A percentile compares a stretch with the other conserved stretches of the same genome.
These are phyloP conservation scores for Ogataea populi-albae DNA, from an alignment of 805 yeast genomes.

Conservation along the genomic window DNA sequence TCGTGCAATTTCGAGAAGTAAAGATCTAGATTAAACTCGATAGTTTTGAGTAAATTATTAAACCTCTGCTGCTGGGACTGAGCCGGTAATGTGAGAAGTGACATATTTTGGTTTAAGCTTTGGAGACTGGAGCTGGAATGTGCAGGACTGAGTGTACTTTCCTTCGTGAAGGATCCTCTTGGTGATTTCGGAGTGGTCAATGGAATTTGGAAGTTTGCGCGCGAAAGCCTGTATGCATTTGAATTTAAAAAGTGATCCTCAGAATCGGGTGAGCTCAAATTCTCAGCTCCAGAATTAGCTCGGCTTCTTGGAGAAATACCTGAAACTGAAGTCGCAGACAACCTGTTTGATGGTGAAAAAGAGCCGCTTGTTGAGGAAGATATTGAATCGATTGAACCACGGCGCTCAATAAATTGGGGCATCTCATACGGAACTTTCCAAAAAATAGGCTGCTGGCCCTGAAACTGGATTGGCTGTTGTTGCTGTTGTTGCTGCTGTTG, in stretches of 20 bases:
- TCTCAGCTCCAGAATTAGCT: slow-evolving; percentile 21
- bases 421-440: slow-evolving; percentile 65
- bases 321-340: slow-evolving; percentile 21
- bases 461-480: slow-evolving; percentile 5
- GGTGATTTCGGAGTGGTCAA: slow-evolving; percentile 19
- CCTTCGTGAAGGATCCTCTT: slow-evolving; percentile 19
- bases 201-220: slow-evolving; percentile 25
- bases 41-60: slow-evolving; percentile 21
- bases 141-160: slow-evolving; percentile 24
- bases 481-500: slow-evolving; percentile 1
- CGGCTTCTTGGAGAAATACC: slow-evolving; percentile 17
- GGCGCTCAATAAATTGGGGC: slow-evolving; percentile 34
- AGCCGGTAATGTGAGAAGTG: slow-evolving; percentile 14
- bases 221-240: slow-evolving; percentile 23
- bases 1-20: slow-evolving; percentile 45
- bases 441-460: slow-evolving; percentile 32
- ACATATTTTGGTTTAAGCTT: slow-evolving; percentile 23
- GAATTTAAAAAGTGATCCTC: slow-evolving; percentile 31
- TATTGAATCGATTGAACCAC: slow-evolving; percentile 50
- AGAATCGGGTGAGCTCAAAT: slow-evolving; percentile 31
- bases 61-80: slow-evolving; percentile 21
- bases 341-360: slow-evolving; percentile 24
- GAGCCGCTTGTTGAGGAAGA: slow-evolving; percentile 43
- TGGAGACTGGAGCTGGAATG: slow-evolving; percentile 25
- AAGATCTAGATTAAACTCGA: slow-evolving; percentile 36